Percentiles rank a stretch among this genome's conserved stretches.
These are phyloP conservation scores for Ascomycota sp. DNA, from an alignment of 2,329 filamentous ascomycete species.

Conservation along the genomic window DNA sequence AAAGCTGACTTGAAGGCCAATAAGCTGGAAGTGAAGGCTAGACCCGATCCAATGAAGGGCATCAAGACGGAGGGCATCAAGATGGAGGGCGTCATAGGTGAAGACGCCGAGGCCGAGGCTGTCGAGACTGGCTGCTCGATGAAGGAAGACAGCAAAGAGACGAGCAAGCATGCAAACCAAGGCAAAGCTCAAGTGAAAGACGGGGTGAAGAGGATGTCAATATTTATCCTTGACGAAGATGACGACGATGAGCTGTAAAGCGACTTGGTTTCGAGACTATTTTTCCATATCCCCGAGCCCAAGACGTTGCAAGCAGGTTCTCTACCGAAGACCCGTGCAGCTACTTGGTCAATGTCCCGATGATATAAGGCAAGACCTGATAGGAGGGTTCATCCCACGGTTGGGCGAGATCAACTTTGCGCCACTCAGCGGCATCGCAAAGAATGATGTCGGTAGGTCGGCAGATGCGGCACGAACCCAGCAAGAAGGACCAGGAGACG, in stretches of 20 bases:
- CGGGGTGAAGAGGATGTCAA: slow-evolving; percentile 10
- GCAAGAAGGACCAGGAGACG: slow-evolving; percentile 27
- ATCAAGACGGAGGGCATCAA: slow-evolving; percentile 1
- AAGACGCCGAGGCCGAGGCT: slow-evolving; percentile 2
- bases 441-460: slow-evolving; percentile 26
- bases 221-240: slow-evolving; percentile 18
- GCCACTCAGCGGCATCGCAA: slow-evolving; percentile 29
- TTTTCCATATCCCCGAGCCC: neutral
- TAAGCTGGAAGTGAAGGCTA: neutral
- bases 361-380: slow-evolving; percentile 24
- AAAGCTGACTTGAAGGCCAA: too few relatives aligned
- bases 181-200: slow-evolving; percentile 4
- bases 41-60: neutral
- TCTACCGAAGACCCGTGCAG: too few relatives aligned
- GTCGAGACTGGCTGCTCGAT: neutral
- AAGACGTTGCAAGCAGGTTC: neutral
- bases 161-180: neutral
- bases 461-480: slow-evolving; percentile 31
- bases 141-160: slow-evolving; percentile 2
- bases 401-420: slow-evolving; percentile 23
- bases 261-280: neutral
- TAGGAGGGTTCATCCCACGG: slow-evolving; percentile 21
- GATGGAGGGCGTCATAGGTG: slow-evolving; percentile 1
- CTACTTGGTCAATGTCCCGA: slow-evolving; percentile 31
- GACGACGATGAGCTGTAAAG: slow-evolving; percentile 11